Base-by-base conservation (phyloP, 257 asterid genomes). In the Solanum pennellii region DNA sequence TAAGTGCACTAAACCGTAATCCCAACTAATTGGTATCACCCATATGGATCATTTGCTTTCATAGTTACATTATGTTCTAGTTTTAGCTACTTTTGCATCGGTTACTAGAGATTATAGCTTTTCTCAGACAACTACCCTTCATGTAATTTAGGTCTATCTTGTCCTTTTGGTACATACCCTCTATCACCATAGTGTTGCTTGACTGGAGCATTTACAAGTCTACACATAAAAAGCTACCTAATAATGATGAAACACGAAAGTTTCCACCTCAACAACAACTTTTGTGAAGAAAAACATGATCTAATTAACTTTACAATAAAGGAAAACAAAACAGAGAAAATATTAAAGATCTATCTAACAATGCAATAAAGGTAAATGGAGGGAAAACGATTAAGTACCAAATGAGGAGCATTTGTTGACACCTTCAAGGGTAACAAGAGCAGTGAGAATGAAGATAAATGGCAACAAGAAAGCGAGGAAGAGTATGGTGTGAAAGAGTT, bases 361-460 rank as follows among this genome's bases (percentile, higher is more conserved):
- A 74, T 74, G 42, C 31, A 74, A 39, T 21, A 74, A 74, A 37
- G 31, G 52, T 3, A 37, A 74, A 20, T 72, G 79, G 44, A 82
- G 7, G 90, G 82, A 71, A 35, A 88, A 41, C 52, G 52, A 33
- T 65, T 56, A 83, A 89, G 45, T 92, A 96, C 99, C 99, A 18
- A 96, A 88, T 39, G 99, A 93, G 90, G 99, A 96, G 92, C 99
- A 96, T 93, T 96, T 95, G 95, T 96, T 96, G 95, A 94, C 99
- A 89, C 99, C 99, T 93, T 96, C 99, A 31, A 96, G 98, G 87
- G 99, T 96, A 92, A 95, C 93, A 86, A 94, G 89, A 25, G 99
- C 99, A 42, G 99, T 95, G 83, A 95, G 94, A 92, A 96, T 96
- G 94, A 96, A 96, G 89, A 95, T 94, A 88, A 96, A 96, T 20